Evolutionary conservation across 1,284 basidiomycete genomes (phyloP).

Genomic region (Irpex sp.): DNA sequence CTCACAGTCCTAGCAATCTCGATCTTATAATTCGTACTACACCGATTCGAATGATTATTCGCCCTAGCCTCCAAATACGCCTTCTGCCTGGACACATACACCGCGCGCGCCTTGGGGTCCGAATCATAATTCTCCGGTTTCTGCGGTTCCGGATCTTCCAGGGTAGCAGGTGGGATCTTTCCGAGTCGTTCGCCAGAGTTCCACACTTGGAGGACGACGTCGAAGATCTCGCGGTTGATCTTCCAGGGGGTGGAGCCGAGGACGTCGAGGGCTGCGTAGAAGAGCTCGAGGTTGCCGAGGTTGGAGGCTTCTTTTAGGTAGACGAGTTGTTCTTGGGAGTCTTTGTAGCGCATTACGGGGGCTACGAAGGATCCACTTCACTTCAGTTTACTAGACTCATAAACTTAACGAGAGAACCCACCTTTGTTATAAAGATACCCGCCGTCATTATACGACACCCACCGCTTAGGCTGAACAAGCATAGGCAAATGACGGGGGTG

Average conservation of each 20-base stretch:
- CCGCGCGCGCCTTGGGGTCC: conserved; percentile 60
- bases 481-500: conserved; percentile 95
- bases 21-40: conserved; percentile 94
- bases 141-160: conserved; percentile 58
- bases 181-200: conserved; percentile 73
- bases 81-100: conserved; percentile 60
- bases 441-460: conserved; percentile 77
- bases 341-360: conserved; percentile 88
- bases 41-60: conserved; percentile 86
- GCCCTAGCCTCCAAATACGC: conserved; percentile 59
- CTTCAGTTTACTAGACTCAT: too few relatives aligned
- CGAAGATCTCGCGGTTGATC: conserved; percentile 77
- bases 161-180: conserved; percentile 70
- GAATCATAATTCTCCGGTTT: conserved; percentile 57
- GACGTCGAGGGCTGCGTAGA: conserved; percentile 88
- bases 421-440: conserved; percentile 80
- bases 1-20: conserved; percentile 90
- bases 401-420: conserved; percentile 28
- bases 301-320: conserved; percentile 79
- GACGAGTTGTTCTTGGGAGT: conserved; percentile 79
- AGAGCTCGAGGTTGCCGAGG: conserved; percentile 75
- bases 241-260: conserved; percentile 90
- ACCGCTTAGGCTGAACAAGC: conserved; percentile 88
- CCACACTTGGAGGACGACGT: conserved; percentile 76
- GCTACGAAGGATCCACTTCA: conserved; percentile 32